A percentile compares a stretch with the other conserved stretches of the same genome.
Conservation (phyloP, 306 rosid species). For the Mucuna pruriens region DNA sequence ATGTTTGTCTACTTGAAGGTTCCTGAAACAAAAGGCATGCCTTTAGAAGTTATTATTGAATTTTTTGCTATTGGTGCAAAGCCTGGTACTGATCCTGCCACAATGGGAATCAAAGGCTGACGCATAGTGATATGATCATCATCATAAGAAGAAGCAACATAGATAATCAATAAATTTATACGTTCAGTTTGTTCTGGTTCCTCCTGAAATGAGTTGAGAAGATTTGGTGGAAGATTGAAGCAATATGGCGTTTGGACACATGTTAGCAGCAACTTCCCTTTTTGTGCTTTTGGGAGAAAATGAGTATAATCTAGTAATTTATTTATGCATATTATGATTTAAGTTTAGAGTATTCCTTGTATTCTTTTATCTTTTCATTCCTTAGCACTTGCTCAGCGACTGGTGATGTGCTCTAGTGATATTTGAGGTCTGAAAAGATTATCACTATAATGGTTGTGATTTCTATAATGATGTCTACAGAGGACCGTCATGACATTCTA, state of each 20-base stretch:
- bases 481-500: no score
- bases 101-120: constrained; percentile 45
- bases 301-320: constrained; percentile 16
- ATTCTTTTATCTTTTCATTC: constrained; percentile 20
- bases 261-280: not conserved
- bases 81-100: constrained; percentile 54
- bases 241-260: not conserved
- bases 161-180: constrained; percentile 16
- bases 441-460: not conserved
- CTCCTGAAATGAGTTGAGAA: constrained; percentile 1
- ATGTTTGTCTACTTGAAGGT: constrained; percentile 70
- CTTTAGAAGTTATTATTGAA: constrained; percentile 76
- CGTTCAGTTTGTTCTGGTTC: constrained; percentile 24
- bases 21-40: constrained; percentile 87
- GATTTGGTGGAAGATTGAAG: constrained; percentile 37
- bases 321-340: constrained; percentile 1
- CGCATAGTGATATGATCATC: not conserved
- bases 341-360: constrained; percentile 3
- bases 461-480: constrained; percentile 1
- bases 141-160: not conserved
- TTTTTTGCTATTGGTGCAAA: constrained; percentile 67
- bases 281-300: constrained; percentile 12
- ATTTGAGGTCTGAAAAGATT: constrained; percentile 4
- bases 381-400: constrained; percentile 2
- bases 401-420: constrained; percentile 15